Percentiles rank a stretch among this genome's conserved stretches.
phyloP scores from a whole-genome alignment of 768 basidiomycete species.

The Tylopilus rubrobrunneus region DNA sequence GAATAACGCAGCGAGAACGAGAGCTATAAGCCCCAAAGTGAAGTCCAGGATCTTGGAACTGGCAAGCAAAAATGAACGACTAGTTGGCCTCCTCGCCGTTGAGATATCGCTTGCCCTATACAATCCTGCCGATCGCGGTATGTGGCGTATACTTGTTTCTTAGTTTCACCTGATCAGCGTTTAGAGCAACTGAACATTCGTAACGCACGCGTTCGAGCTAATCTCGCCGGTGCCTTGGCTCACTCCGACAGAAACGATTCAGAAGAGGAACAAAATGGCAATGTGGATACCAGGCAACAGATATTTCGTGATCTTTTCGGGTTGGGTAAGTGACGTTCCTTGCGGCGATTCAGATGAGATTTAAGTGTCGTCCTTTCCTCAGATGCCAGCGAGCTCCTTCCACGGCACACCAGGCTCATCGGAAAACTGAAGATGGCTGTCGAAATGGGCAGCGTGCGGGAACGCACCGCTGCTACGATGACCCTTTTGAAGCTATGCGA shows the following conservation, averaged over 20 bases:
- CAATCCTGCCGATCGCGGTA: background rate
- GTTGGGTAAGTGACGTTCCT: conserved; percentile 6
- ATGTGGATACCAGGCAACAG: background rate
- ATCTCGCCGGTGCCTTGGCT: conserved; percentile 16
- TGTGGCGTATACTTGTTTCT: background rate
- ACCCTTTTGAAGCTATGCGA: conserved; percentile 21
- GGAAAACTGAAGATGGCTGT: conserved; percentile 5
- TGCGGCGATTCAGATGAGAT: background rate
- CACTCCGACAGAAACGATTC: background rate
- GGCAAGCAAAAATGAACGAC: conserved; percentile 3
- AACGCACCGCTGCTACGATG: conserved; percentile 22
- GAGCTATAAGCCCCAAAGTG: background rate
- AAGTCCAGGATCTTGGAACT: conserved; percentile 14
- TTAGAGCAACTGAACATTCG: conserved; percentile 10
- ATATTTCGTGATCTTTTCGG: conserved; percentile 16
- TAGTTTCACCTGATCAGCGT: background rate
- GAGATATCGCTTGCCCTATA: conserved; percentile 18
- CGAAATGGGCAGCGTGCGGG: conserved; percentile 1
- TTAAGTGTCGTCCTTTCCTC: background rate
- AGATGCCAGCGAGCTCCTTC: conserved; percentile 4
- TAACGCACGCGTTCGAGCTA: conserved; percentile 9
- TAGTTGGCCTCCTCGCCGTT: conserved; percentile 19
- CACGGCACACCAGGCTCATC: conserved; percentile 10
- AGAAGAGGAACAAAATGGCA: background rate
- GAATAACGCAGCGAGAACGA: background rate